These are phyloP conservation scores for Heliamphora pulchella DNA, from an alignment of 179 eudicot genomes.

Conservation along the genomic window DNA sequence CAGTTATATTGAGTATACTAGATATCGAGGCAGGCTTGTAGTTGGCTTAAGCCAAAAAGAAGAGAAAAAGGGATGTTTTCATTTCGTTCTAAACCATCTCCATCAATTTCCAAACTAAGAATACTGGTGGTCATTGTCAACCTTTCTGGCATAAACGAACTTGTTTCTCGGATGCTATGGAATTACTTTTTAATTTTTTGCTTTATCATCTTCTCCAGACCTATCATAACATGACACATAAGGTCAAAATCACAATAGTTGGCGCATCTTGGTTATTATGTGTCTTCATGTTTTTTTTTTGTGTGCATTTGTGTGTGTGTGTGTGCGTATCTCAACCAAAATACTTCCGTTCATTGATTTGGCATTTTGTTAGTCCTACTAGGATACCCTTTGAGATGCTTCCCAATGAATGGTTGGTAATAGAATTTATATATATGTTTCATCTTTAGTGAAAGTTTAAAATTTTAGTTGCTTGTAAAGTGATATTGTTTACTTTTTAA, in stretches of 20 bases:
- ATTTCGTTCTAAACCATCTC: neutral
- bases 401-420: neutral
- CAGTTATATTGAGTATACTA: neutral
- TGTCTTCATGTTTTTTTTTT: neutral
- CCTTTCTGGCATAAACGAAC: neutral
- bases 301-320: neutral
- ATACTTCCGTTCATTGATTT: neutral
- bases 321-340: neutral
- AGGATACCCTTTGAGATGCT: neutral
- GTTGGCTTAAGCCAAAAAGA: constrained; percentile 5
- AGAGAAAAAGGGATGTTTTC: neutral
- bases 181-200: neutral
- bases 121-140: neutral
- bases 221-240: constrained; percentile 4
- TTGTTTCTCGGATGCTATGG: neutral
- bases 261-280: neutral
- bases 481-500: neutral
- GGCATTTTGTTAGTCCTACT: neutral
- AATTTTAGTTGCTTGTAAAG: neutral
- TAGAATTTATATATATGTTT: neutral
- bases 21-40: neutral
- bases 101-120: neutral
- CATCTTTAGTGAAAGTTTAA: neutral
- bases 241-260: neutral
- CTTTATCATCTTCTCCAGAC: neutral